phyloP scores from a whole-genome alignment of 2,329 filamentous ascomycete genomes.

The Phaeosphaeriaceae sp. region DNA sequence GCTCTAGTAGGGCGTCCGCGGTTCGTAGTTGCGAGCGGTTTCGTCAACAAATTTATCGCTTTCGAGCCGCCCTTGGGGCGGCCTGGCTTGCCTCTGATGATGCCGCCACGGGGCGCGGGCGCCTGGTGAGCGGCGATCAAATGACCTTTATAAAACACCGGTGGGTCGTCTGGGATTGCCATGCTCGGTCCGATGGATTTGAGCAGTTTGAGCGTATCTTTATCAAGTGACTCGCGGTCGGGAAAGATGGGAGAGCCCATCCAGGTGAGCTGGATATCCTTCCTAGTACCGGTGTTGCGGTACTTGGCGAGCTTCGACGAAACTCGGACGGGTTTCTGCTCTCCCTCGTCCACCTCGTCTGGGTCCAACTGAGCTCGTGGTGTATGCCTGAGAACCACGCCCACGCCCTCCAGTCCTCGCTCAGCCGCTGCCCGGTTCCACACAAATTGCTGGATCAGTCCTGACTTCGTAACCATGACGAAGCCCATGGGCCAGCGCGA shows the following conservation, averaged over 20 bases:
- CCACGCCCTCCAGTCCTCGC: slow-evolving; percentile 65
- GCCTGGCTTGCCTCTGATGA: slow-evolving; percentile 1
- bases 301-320: slow-evolving; percentile 11
- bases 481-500: slow-evolving; percentile 77
- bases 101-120: neutral
- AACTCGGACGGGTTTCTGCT: neutral
- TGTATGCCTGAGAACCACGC: slow-evolving; percentile 44
- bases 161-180: neutral
- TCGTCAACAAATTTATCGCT: too few species aligned
- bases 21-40: too few species aligned
- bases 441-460: slow-evolving; percentile 69
- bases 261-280: slow-evolving; percentile 48
- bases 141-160: neutral
- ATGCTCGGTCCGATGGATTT: neutral
- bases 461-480: slow-evolving; percentile 65
- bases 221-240: slow-evolving; percentile 28
- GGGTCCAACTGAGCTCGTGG: slow-evolving; percentile 11
- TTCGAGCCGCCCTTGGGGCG: neutral
- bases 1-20: too few species aligned
- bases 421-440: slow-evolving; percentile 74
- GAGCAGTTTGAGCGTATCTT: slow-evolving; percentile 27
- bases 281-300: slow-evolving; percentile 28
- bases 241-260: slow-evolving; percentile 45
- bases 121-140: neutral
- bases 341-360: neutral